phyloP scores from a whole-genome alignment of 192 early-diverging fungal species.

The Linnemannia hyalina region DNA sequence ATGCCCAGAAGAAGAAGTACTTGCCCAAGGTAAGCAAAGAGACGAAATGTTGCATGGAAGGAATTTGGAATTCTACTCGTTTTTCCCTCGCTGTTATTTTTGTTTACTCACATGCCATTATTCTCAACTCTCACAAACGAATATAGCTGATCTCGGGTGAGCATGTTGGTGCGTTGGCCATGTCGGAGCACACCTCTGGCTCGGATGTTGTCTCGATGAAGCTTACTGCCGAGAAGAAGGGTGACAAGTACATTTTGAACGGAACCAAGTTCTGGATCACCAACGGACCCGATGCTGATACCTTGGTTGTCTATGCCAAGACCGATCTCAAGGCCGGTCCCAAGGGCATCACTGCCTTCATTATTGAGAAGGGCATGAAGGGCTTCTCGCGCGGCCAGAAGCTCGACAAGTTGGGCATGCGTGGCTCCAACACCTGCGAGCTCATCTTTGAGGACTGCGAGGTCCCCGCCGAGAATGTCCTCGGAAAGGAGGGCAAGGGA shows the following conservation, averaged over 20 bases:
- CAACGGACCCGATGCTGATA: conserved; percentile 92
- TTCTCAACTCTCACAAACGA: background rate
- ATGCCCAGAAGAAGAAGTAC: conserved; percentile 90
- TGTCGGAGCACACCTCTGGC: conserved; percentile 92
- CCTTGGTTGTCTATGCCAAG: conserved; percentile 94
- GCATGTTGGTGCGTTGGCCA: conserved; percentile 92
- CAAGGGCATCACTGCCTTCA: conserved; percentile 94
- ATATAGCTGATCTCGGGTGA: conserved; percentile 84
- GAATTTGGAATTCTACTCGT: background rate
- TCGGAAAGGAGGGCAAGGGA: conserved; percentile 86
- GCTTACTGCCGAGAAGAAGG: conserved; percentile 84
- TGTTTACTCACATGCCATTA: background rate
- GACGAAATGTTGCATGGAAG: background rate
- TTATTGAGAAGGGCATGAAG: conserved; percentile 89
- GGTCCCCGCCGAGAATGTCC: conserved; percentile 90
- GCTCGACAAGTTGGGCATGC: conserved; percentile 96
- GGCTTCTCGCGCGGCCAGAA: conserved; percentile 91
- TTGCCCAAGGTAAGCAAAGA: conserved; percentile 74
- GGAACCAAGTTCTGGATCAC: conserved; percentile 98
- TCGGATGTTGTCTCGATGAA: conserved; percentile 96
- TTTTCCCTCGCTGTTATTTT: background rate
- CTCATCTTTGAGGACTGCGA: conserved; percentile 95
- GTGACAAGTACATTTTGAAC: conserved; percentile 87
- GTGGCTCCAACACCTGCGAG: conserved; percentile 95
- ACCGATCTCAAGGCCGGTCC: conserved; percentile 84